These are phyloP conservation scores for Vitis cinerea DNA, from an alignment of 164 flowering plant genomes.

Conservation along the genomic window DNA sequence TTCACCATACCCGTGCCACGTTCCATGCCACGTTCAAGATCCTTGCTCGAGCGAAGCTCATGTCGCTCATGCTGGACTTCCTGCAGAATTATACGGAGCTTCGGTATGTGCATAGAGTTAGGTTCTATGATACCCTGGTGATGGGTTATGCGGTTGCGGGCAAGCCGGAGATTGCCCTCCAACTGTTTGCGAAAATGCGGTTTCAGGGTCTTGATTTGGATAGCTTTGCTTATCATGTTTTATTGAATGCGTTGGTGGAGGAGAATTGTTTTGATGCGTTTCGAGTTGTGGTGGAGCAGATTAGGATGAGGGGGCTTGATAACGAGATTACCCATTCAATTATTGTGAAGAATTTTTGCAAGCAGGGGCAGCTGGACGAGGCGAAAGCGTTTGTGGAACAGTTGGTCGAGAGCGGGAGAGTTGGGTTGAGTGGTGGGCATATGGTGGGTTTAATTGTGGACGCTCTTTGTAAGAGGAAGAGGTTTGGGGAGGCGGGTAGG, in stretches of 20 bases:
- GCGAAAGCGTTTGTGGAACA: conserved; percentile 37
- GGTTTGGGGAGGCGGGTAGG: conserved; percentile 39
- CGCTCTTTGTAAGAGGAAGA: conserved; percentile 43
- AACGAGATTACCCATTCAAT: conserved; percentile 43
- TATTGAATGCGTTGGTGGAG: conserved; percentile 74
- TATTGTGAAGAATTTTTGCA: conserved; percentile 53
- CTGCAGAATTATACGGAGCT: conserved; percentile 25
- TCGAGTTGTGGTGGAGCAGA: conserved; percentile 48
- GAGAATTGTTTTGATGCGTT: conserved; percentile 44
- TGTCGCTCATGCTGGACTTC: conserved; percentile 54
- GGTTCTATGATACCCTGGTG: conserved; percentile 56
- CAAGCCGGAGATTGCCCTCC: conserved; percentile 61
- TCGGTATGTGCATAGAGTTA: conserved; percentile 13
- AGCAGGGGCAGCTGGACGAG: conserved; percentile 46
- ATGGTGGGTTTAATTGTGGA: conserved; percentile 40
- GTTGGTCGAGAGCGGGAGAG: conserved; percentile 21
- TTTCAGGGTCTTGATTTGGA: conserved; percentile 71
- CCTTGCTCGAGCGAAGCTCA: conserved; percentile 41
- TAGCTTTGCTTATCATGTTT: conserved; percentile 56
- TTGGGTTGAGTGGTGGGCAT: conserved; percentile 24
- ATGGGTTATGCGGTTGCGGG: conserved; percentile 86
- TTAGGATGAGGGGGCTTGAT: conserved; percentile 47
- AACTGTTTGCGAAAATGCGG: conserved; percentile 74
- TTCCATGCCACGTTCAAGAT: conserved; percentile 70
- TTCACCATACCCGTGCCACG: conserved; percentile 58